phyloP scores from a whole-genome alignment of 2,329 filamentous ascomycete species.

The Beauveria medogensis region DNA sequence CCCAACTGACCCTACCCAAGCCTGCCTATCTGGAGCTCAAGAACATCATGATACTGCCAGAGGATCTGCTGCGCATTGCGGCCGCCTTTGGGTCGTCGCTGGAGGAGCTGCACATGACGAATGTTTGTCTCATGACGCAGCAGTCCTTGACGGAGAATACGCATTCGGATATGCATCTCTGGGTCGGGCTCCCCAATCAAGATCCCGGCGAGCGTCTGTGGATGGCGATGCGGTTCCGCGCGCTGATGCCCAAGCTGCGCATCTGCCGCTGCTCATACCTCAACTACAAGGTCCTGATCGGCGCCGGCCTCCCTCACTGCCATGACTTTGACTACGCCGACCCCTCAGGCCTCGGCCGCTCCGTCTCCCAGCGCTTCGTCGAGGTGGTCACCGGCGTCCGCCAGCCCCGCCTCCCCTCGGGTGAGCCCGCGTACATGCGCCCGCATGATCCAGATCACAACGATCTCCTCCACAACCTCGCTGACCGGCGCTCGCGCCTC shows the following conservation, averaged over 20 bases:
- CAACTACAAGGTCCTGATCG: conserved; percentile 34
- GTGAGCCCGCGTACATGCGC: conserved; percentile 17
- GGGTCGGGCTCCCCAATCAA: conserved; percentile 38
- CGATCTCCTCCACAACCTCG: conserved; percentile 15
- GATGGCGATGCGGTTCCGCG: conserved; percentile 35
- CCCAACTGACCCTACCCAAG: conserved; percentile 19
- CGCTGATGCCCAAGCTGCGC: conserved; percentile 26
- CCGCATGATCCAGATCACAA: not conserved
- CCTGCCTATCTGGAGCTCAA: conserved; percentile 36
- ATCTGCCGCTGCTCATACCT: conserved; percentile 37
- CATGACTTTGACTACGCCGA: conserved; percentile 33
- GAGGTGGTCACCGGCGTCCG: conserved; percentile 34
- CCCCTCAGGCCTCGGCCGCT: conserved; percentile 32
- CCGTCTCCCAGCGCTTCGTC: conserved; percentile 37
- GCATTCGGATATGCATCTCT: conserved; percentile 29
- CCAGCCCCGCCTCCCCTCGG: conserved; percentile 22
- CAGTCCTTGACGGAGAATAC: conserved; percentile 26
- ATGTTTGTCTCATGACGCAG: conserved; percentile 36
- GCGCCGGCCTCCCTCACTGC: conserved; percentile 21
- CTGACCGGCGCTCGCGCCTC: conserved; percentile 16
- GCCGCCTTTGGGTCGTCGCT: conserved; percentile 31
- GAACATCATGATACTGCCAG: conserved; percentile 30
- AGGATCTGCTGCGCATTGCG: conserved; percentile 26
- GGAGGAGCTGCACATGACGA: conserved; percentile 37
- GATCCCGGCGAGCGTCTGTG: conserved; percentile 29